Percentiles rank a stretch among this genome's conserved stretches.
Conservation (phyloP, 305 asterid species). For the Ajuga reptans region DNA sequence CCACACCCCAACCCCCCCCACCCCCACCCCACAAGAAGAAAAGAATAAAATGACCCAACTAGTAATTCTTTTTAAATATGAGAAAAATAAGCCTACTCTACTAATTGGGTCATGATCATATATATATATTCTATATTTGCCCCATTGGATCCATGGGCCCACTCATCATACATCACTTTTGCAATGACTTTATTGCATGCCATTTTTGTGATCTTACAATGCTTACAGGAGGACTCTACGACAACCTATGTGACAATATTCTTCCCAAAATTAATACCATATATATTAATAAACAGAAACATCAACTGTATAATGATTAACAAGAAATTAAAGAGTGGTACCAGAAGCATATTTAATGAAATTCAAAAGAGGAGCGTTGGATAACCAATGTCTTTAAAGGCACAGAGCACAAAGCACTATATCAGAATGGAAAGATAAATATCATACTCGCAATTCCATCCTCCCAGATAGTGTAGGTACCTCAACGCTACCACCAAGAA, state of each 20-base stretch:
- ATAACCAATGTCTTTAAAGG: slow-evolving; percentile 6
- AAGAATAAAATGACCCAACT: not conserved
- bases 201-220: not conserved
- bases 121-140: not conserved
- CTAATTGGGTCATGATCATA: not conserved
- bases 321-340: not conserved
- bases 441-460: slow-evolving; percentile 51
- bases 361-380: slow-evolving; percentile 8
- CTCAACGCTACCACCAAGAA: slow-evolving; percentile 81
- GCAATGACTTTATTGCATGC: not conserved
- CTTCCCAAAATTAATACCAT: not conserved
- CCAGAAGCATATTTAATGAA: slow-evolving; percentile 1
- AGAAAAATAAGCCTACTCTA: not conserved
- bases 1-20: too few relatives aligned
- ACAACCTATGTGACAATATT: not conserved
- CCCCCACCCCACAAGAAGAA: not conserved
- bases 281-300: not conserved
- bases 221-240: not conserved
- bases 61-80: not conserved
- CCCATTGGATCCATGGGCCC: not conserved
- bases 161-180: not conserved
- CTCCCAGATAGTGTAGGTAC: slow-evolving; percentile 74
- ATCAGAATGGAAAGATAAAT: slow-evolving; percentile 17
- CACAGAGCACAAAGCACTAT: slow-evolving; percentile 12
- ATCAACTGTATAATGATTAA: not conserved